Percentiles rank a stretch among this genome's conserved stretches.
These are phyloP conservation scores for Caloboletus firmus DNA, from an alignment of 1,284 basidiomycete species.

Conservation along the genomic window DNA sequence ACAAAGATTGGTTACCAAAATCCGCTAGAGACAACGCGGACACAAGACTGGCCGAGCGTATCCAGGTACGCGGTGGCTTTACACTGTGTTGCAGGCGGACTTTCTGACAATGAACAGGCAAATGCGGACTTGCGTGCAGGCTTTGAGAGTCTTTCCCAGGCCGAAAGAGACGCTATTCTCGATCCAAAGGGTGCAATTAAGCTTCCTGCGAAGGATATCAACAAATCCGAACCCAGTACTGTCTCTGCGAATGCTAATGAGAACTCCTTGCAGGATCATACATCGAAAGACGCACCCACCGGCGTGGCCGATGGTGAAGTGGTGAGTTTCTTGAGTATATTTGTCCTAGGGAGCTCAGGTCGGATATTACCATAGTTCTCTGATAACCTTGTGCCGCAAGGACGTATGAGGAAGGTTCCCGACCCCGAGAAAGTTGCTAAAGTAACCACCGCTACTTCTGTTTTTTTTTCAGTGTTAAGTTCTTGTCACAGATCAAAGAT, in stretches of 20 bases:
- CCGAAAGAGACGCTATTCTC: slow-evolving; percentile 54
- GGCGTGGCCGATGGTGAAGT: slow-evolving; percentile 38
- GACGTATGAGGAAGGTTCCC: slow-evolving; percentile 49
- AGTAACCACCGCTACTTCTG: slow-evolving; percentile 39
- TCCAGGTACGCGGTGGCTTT: slow-evolving; percentile 48
- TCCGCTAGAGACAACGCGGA: slow-evolving; percentile 65
- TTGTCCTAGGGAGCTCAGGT: background rate
- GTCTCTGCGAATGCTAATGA: slow-evolving; percentile 6
- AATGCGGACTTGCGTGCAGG: slow-evolving; percentile 52
- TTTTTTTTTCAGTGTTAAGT: slow-evolving; percentile 4
- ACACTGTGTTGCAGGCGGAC: background rate
- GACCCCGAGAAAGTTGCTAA: slow-evolving; percentile 64
- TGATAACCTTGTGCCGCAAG: slow-evolving; percentile 21
- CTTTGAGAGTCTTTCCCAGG: slow-evolving; percentile 56
- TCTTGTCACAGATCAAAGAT: slow-evolving; percentile 56
- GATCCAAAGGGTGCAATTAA: slow-evolving; percentile 50
- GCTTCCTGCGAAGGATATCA: slow-evolving; percentile 40
- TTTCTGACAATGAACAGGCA: slow-evolving; percentile 45
- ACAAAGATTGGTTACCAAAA: slow-evolving; percentile 68
- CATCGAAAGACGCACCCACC: slow-evolving; percentile 29
- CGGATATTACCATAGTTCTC: slow-evolving; percentile 15
- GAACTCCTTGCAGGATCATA: slow-evolving; percentile 5
- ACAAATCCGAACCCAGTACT: slow-evolving; percentile 26
- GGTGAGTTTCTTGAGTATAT: slow-evolving; percentile 19
- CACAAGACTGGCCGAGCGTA: slow-evolving; percentile 62